Evolutionary conservation across 805 yeast genomes (phyloP).

Genomic region (Candida pseudofarinosa): DNA sequence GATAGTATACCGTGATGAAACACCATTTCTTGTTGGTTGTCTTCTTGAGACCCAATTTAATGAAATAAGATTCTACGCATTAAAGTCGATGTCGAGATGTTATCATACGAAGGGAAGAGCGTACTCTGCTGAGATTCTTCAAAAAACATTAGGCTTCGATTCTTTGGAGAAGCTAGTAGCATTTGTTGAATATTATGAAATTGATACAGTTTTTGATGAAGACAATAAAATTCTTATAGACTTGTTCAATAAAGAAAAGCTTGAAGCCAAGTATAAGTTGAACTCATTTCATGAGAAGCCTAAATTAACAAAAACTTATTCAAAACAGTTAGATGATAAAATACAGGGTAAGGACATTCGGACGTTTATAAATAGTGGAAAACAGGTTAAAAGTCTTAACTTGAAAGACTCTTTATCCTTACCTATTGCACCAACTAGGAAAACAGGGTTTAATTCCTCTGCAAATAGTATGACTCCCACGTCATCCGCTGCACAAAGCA

Average conservation of each 20-base stretch:
- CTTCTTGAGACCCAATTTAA: slow-evolving; percentile 76
- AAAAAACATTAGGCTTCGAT: slow-evolving; percentile 63
- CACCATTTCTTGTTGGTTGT: slow-evolving; percentile 69
- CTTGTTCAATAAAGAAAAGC: slow-evolving; percentile 39
- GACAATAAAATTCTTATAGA: slow-evolving; percentile 30
- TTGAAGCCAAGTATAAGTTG: slow-evolving; percentile 36
- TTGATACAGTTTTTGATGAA: slow-evolving; percentile 35
- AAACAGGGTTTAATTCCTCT: neutral
- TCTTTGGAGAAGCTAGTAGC: slow-evolving; percentile 45
- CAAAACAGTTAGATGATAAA: slow-evolving; percentile 27
- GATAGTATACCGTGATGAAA: slow-evolving; percentile 38
- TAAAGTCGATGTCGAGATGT: slow-evolving; percentile 61
- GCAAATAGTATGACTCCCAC: neutral
- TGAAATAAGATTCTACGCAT: slow-evolving; percentile 70
- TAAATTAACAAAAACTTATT: slow-evolving; percentile 30
- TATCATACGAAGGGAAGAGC: slow-evolving; percentile 71
- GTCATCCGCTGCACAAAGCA: neutral
- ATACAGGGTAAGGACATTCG: slow-evolving; percentile 18
- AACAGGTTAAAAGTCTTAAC: slow-evolving; percentile 24
- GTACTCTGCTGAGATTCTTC: slow-evolving; percentile 46
- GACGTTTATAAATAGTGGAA: slow-evolving; percentile 32
- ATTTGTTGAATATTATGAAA: slow-evolving; percentile 63
- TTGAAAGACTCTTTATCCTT: slow-evolving; percentile 7
- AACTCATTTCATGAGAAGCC: slow-evolving; percentile 37
- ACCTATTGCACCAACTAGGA: neutral